Percentiles rank a stretch among this genome's conserved stretches.
These are phyloP conservation scores for Cubamyces lactineus DNA, from an alignment of 768 basidiomycete species.

Conservation along the genomic window DNA sequence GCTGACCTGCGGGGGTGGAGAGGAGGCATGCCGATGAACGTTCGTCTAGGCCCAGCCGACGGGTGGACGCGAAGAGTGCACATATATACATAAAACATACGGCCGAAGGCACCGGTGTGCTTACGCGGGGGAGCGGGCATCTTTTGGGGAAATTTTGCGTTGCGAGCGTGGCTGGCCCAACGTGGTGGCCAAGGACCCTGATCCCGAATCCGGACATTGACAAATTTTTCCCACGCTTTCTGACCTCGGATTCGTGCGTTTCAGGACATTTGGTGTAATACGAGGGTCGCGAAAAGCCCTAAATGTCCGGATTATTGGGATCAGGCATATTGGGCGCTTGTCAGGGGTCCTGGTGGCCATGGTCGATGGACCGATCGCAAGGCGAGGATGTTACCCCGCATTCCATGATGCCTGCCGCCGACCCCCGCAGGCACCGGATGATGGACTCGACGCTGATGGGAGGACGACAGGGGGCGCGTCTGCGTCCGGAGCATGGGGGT, in stretches of 20 bases:
- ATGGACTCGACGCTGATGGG: background rate
- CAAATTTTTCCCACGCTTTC: no score
- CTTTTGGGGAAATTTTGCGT: background rate
- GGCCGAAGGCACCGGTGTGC: constrained; percentile 2
- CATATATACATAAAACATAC: constrained; percentile 11
- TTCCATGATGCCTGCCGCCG: background rate
- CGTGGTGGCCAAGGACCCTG: no score
- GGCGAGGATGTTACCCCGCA: background rate
- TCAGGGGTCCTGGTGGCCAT: no score
- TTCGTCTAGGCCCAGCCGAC: constrained; percentile 7
- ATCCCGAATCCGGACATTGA: no score
- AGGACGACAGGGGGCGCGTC: constrained; percentile 9
- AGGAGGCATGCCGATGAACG: constrained; percentile 15
- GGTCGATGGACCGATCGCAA: background rate
- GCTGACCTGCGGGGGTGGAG: constrained; percentile 4
- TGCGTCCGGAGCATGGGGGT: constrained; percentile 6
- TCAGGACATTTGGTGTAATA: no score
- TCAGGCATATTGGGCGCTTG: no score
- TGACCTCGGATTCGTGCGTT: no score
- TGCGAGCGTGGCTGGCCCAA: background rate
- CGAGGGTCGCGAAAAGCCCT: no score
- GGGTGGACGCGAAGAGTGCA: background rate
- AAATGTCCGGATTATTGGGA: no score
- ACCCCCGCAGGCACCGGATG: background rate
- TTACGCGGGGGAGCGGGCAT: background rate